phyloP scores from a whole-genome alignment of 768 basidiomycete species.

The Russula brevipes region DNA sequence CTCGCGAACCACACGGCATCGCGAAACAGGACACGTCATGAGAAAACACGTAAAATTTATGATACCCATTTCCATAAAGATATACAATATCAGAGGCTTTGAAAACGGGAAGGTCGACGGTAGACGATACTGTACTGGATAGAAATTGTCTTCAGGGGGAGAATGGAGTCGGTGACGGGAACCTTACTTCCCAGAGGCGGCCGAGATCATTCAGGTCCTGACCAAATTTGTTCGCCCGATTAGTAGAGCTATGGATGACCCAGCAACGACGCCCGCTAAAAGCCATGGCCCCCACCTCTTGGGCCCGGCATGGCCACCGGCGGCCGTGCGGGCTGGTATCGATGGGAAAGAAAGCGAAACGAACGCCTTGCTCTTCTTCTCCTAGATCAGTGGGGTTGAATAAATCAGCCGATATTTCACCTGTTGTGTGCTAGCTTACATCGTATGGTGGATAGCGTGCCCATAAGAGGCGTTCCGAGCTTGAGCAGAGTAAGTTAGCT shows the following conservation, averaged over 20 bases:
- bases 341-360: constrained; percentile 29
- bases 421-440: constrained; percentile 26
- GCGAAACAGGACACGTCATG: neutral
- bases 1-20: no score
- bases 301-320: constrained; percentile 4
- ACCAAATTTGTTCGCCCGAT: constrained; percentile 4
- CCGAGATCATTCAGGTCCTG: neutral
- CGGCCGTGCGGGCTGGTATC: constrained; percentile 42
- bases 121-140: neutral
- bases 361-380: constrained; percentile 29
- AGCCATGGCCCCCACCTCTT: constrained; percentile 30
- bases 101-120: neutral
- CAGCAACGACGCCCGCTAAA: constrained; percentile 41
- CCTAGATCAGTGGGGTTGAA: constrained; percentile 17
- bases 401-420: neutral
- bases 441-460: constrained; percentile 39
- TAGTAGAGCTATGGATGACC: constrained; percentile 28
- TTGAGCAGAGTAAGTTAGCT: constrained; percentile 12
- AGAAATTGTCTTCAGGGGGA: neutral
- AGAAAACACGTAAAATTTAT: neutral
- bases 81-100: neutral
- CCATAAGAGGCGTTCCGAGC: constrained; percentile 34
- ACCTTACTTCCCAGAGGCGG: neutral
- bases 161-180: neutral
- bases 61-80: neutral